phyloP scores from a whole-genome alignment of 2,329 filamentous ascomycete genomes.

The Monosporascus sp. region DNA sequence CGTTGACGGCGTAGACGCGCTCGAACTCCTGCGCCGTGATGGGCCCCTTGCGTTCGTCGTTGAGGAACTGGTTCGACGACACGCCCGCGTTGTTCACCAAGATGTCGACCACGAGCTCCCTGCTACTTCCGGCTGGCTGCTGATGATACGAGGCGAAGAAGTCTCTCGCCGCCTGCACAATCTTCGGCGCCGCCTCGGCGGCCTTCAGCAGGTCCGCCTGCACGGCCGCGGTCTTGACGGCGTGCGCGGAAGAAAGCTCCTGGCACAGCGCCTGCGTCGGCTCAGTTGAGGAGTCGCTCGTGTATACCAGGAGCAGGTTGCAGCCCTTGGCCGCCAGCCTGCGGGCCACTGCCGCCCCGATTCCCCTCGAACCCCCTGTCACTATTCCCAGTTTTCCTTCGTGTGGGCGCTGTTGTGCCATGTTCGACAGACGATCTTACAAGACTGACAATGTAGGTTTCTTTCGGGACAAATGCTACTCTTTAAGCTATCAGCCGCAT shows the following conservation, averaged over 20 bases:
- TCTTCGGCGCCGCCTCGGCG: conserved; percentile 53
- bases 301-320: conserved; percentile 67
- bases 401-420: conserved; percentile 27
- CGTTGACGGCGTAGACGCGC: conserved; percentile 72
- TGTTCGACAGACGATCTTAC: neutral
- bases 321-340: conserved; percentile 69
- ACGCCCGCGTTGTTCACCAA: conserved; percentile 83
- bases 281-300: conserved; percentile 35
- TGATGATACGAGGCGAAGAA: conserved; percentile 18
- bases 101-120: conserved; percentile 68
- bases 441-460: too few relatives aligned
- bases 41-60: conserved; percentile 60
- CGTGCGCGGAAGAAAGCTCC: conserved; percentile 51
- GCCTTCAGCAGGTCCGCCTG: conserved; percentile 67
- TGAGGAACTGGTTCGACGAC: conserved; percentile 57
- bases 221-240: conserved; percentile 55
- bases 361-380: conserved; percentile 75
- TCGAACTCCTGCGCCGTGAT: conserved; percentile 63
- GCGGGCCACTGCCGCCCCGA: conserved; percentile 58
- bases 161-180: conserved; percentile 27
- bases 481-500: too few relatives aligned
- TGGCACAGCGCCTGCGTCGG: conserved; percentile 57
- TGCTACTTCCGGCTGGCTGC: conserved; percentile 51
- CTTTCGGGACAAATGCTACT: too few relatives aligned
- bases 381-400: conserved; percentile 75